Conservation (phyloP, 345 rosid genomes). For the Syzygium aromaticum region DNA sequence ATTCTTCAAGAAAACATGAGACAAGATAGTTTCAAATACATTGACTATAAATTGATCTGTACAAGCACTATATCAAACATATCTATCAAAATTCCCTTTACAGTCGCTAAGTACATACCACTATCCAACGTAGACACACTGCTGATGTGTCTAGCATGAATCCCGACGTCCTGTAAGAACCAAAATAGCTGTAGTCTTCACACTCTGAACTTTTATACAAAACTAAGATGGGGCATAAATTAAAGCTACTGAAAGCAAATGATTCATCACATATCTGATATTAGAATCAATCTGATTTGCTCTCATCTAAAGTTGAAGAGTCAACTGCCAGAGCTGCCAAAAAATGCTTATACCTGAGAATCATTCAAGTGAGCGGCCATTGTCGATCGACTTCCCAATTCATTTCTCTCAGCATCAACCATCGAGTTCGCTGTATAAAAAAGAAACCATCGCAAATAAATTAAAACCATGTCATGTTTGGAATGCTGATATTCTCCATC, state of each 20-base stretch:
- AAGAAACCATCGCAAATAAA: background rate
- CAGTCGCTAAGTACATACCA: conserved; percentile 34
- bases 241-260: background rate
- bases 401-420: conserved; percentile 47
- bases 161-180: conserved; percentile 55
- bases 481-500: background rate
- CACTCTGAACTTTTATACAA: background rate
- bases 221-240: background rate
- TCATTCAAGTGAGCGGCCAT: conserved; percentile 35
- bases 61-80: background rate
- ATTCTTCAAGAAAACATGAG: conserved; percentile 32
- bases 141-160: conserved; percentile 93
- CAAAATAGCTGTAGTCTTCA: background rate
- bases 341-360: conserved; percentile 38
- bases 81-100: background rate
- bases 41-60: background rate
- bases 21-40: background rate
- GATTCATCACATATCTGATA: background rate
- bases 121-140: conserved; percentile 85
- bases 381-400: conserved; percentile 23
- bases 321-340: background rate
- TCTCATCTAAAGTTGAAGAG: background rate
- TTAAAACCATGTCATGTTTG: background rate
- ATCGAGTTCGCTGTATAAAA: conserved; percentile 38
- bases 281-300: background rate